Evolutionary conservation across 2,329 filamentous ascomycete species (phyloP).

Genomic region (Colletotrichum siamense): DNA sequence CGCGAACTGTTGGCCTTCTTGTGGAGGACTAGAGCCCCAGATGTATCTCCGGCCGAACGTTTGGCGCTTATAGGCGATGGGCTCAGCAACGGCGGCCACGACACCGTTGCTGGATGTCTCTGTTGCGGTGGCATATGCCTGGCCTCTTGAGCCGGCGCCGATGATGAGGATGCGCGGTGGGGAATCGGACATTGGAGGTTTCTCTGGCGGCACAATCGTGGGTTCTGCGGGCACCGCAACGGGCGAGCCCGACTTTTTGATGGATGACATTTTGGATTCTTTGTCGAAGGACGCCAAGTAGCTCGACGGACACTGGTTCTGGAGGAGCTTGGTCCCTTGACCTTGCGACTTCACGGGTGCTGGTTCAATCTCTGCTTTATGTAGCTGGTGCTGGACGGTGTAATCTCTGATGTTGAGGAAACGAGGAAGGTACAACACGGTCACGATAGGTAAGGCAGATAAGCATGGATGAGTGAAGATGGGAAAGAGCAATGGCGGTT

Average conservation of each 20-base stretch:
- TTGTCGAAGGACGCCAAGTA: background rate
- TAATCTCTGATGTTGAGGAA: background rate
- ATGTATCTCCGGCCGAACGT: conserved; percentile 76
- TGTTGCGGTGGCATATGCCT: conserved; percentile 74
- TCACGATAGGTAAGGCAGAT: background rate
- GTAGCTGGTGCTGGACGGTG: background rate
- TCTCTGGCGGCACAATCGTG: conserved; percentile 39
- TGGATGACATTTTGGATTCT: conserved; percentile 5
- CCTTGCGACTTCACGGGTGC: background rate
- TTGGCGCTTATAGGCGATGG: conserved; percentile 76
- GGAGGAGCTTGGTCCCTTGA: background rate
- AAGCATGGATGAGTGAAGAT: background rate
- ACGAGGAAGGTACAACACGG: background rate
- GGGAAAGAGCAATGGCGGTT: background rate
- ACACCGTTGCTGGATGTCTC: conserved; percentile 68
- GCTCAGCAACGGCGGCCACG: conserved; percentile 83
- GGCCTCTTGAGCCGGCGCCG: conserved; percentile 81
- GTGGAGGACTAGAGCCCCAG: conserved; percentile 61
- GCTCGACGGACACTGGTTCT: background rate
- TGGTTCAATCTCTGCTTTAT: background rate
- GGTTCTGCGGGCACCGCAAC: conserved; percentile 20
- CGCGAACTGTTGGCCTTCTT: conserved; percentile 71
- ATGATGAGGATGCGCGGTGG: conserved; percentile 77
- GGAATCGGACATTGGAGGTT: conserved; percentile 49
- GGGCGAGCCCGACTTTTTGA: conserved; percentile 16